Conservation (phyloP, 345 rosid genomes). For the Murraya koenigii region DNA sequence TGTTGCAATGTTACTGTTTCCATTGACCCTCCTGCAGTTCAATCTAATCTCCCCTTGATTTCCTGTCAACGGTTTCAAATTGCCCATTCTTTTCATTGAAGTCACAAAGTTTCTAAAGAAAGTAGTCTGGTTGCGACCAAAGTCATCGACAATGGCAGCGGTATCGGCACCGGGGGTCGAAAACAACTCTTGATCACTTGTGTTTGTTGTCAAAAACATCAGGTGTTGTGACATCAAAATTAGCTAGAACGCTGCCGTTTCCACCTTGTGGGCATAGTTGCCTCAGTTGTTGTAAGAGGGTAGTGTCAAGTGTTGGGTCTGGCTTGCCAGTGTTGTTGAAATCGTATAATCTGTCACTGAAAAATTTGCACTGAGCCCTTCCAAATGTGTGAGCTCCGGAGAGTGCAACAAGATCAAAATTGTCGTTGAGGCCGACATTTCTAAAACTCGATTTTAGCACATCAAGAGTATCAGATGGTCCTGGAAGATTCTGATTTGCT, state of each 20-base stretch:
- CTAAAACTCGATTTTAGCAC: constrained; percentile 9
- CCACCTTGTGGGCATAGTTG: constrained; percentile 56
- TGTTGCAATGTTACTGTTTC: neutral
- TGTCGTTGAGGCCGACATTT: constrained; percentile 21
- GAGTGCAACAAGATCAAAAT: constrained; percentile 24
- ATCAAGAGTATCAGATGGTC: neutral
- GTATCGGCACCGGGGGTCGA: constrained; percentile 50
- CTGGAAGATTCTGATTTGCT: constrained; percentile 20
- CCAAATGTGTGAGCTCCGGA: constrained; percentile 69
- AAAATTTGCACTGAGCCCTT: constrained; percentile 36
- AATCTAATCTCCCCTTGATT: constrained; percentile 51
- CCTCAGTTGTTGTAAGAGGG: constrained; percentile 33
- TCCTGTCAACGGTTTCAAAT: constrained; percentile 48
- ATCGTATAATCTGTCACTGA: constrained; percentile 41
- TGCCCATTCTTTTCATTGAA: constrained; percentile 74
- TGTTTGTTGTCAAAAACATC: constrained; percentile 48
- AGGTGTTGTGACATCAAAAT: constrained; percentile 54
- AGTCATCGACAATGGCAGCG: constrained; percentile 37
- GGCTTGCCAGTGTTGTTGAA: constrained; percentile 42
- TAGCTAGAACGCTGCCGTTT: constrained; percentile 17
- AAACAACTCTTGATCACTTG: constrained; percentile 55
- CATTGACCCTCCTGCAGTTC: constrained; percentile 53
- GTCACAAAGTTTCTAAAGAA: constrained; percentile 50
- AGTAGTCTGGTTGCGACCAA: constrained; percentile 34
- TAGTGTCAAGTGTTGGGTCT: constrained; percentile 47